Percentiles rank a stretch among this genome's conserved stretches.
These are phyloP conservation scores for Pseudopyricularia cyperi DNA, from an alignment of 2,329 filamentous ascomycete species.

Conservation along the genomic window DNA sequence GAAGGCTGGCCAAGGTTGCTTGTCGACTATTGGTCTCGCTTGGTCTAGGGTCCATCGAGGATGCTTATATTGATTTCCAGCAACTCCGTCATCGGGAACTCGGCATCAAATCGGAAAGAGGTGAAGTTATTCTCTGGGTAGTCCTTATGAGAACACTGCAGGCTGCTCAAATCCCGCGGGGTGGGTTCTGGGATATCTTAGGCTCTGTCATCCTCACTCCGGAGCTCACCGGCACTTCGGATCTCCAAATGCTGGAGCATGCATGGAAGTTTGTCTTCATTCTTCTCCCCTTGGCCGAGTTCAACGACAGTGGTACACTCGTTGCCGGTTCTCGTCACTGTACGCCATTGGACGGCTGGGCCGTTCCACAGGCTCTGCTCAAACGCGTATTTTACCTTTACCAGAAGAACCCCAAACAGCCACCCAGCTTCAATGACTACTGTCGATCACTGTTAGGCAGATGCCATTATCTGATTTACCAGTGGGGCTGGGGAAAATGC, in stretches of 20 bases:
- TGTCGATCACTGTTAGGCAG: slow-evolving; percentile 44
- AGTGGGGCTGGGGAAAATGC: slow-evolving; percentile 53
- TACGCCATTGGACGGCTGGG: slow-evolving; percentile 43
- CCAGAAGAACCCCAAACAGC: slow-evolving; percentile 37
- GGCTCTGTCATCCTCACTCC: slow-evolving; percentile 27
- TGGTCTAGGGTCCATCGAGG: slow-evolving; percentile 29
- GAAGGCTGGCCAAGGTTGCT: slow-evolving; percentile 22
- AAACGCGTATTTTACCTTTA: slow-evolving; percentile 47
- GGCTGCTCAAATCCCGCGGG: slow-evolving; percentile 32
- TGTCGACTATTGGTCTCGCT: slow-evolving; percentile 25
- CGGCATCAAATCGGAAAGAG: slow-evolving; percentile 35
- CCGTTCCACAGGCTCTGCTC: slow-evolving; percentile 41
- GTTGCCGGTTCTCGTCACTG: slow-evolving; percentile 22
- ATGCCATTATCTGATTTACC: slow-evolving; percentile 48
- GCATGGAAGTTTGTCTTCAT: slow-evolving; percentile 47
- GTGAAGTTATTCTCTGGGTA: slow-evolving; percentile 41
- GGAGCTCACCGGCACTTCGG: slow-evolving; percentile 18
- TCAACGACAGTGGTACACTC: slow-evolving; percentile 40
- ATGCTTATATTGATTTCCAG: slow-evolving; percentile 35
- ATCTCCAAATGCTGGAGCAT: slow-evolving; percentile 37
- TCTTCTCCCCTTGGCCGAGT: slow-evolving; percentile 47
- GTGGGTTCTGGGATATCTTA: slow-evolving; percentile 48
- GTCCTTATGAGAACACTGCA: slow-evolving; percentile 41
- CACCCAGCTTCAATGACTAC: slow-evolving; percentile 52
- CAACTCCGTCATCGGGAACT: slow-evolving; percentile 29